A percentile compares a stretch with the other conserved stretches of the same genome.
These are phyloP conservation scores for Aleurites moluccanus DNA, from an alignment of 441 rosid genomes.

Conservation along the genomic window DNA sequence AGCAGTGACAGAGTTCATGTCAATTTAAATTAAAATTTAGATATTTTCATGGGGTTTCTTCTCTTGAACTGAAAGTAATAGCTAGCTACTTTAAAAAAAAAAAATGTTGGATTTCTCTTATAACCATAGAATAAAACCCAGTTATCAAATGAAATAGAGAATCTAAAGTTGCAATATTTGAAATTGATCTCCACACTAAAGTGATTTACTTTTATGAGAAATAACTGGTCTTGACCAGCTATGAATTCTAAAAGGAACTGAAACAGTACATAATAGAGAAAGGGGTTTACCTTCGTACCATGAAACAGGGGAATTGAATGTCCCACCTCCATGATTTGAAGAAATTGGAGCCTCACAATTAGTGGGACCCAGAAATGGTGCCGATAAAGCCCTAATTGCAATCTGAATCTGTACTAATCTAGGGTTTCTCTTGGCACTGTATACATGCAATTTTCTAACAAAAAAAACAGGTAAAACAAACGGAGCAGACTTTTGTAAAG, in stretches of 20 bases:
- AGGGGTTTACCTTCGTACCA: background rate
- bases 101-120: background rate
- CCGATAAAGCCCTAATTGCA: background rate
- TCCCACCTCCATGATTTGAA: conserved; percentile 5
- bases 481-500: too few species aligned
- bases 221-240: background rate
- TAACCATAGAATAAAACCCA: background rate
- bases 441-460: too few species aligned
- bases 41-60: background rate
- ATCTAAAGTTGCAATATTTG: background rate
- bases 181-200: background rate
- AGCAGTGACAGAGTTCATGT: background rate
- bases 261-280: background rate
- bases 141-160: background rate
- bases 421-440: background rate
- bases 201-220: background rate
- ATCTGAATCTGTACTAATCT: background rate
- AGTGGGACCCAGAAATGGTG: conserved; percentile 1
- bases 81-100: background rate
- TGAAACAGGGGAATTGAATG: background rate
- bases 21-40: too few species aligned
- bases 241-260: background rate
- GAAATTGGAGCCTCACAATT: background rate
- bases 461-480: too few species aligned
- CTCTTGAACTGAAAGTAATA: background rate